phyloP scores from a whole-genome alignment of 257 asterid genomes.

The Ballota nigra region DNA sequence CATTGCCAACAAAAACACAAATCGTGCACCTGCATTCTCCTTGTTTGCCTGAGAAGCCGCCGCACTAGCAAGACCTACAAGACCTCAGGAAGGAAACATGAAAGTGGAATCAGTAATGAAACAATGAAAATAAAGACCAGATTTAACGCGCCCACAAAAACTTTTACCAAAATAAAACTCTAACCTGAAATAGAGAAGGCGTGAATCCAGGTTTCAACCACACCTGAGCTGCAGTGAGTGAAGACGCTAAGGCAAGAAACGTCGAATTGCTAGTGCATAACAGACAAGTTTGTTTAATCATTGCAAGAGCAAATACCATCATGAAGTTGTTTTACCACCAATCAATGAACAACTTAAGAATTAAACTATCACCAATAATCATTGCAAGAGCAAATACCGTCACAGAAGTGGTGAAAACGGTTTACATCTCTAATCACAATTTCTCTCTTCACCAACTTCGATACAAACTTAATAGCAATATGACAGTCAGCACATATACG shows the following conservation, averaged over 20 bases:
- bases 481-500: constrained; percentile 83
- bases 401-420: constrained; percentile 71
- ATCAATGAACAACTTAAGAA: neutral
- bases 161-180: too few relatives aligned
- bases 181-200: too few relatives aligned
- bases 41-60: constrained; percentile 74
- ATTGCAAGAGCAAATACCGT: constrained; percentile 80
- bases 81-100: constrained; percentile 14
- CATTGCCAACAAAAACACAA: constrained; percentile 86
- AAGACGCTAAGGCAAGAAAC: too few relatives aligned
- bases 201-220: too few relatives aligned
- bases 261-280: too few relatives aligned
- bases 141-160: too few relatives aligned
- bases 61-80: constrained; percentile 66
- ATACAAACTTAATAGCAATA: constrained; percentile 60
- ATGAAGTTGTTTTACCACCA: too few relatives aligned
- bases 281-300: too few relatives aligned
- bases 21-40: constrained; percentile 80
- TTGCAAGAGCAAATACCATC: too few relatives aligned
- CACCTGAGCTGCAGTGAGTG: too few relatives aligned
- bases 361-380: constrained; percentile 71
- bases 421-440: constrained; percentile 73
- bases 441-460: constrained; percentile 49
- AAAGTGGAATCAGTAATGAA: neutral
- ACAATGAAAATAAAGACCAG: too few relatives aligned